A percentile compares a stretch with the other conserved stretches of the same genome.
These are phyloP conservation scores for Cercospora sp. DNA, from an alignment of 2,329 filamentous ascomycete genomes.

Conservation along the genomic window DNA sequence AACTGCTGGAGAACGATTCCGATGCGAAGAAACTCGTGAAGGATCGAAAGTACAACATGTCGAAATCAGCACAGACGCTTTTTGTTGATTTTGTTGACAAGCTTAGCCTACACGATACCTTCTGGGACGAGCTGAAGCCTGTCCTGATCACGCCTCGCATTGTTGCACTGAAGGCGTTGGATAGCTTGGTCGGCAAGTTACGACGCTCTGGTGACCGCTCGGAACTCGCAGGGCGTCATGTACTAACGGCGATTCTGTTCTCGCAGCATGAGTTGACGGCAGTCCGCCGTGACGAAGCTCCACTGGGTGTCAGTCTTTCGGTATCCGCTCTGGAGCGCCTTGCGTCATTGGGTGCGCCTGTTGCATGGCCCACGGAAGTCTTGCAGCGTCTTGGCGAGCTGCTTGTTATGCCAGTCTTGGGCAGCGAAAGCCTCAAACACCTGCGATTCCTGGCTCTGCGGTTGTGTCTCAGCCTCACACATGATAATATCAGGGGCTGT, in stretches of 20 bases:
- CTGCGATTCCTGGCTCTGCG: conserved; percentile 56
- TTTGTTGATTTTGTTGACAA: conserved; percentile 56
- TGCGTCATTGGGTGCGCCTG: conserved; percentile 28
- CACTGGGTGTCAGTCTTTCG: conserved; percentile 49
- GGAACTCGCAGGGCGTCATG: conserved; percentile 47
- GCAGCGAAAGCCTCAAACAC: conserved; percentile 19
- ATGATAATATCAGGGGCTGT: conserved; percentile 71
- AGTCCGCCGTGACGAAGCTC: conserved; percentile 34
- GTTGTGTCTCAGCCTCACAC: conserved; percentile 81
- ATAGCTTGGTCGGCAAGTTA: conserved; percentile 57
- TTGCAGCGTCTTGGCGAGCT: conserved; percentile 25
- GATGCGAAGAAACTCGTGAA: conserved; percentile 59
- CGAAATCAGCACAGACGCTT: conserved; percentile 61
- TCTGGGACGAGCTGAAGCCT: conserved; percentile 61
- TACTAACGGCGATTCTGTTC: conserved; percentile 25
- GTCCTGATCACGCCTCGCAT: conserved; percentile 61
- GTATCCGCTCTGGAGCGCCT: conserved; percentile 44
- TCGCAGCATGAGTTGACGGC: conserved; percentile 17
- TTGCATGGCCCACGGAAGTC: conserved; percentile 30
- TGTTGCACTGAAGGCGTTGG: conserved; percentile 64
- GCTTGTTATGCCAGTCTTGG: conserved; percentile 20
- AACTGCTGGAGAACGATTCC: conserved; percentile 51
- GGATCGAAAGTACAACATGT: conserved; percentile 68
- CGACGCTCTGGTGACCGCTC: conserved; percentile 46
- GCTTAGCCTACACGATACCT: conserved; percentile 43